A percentile compares a stretch with the other conserved stretches of the same genome.
Evolutionary conservation across 768 basidiomycete species (phyloP).

Genomic region (Dioszegia hungarica): DNA sequence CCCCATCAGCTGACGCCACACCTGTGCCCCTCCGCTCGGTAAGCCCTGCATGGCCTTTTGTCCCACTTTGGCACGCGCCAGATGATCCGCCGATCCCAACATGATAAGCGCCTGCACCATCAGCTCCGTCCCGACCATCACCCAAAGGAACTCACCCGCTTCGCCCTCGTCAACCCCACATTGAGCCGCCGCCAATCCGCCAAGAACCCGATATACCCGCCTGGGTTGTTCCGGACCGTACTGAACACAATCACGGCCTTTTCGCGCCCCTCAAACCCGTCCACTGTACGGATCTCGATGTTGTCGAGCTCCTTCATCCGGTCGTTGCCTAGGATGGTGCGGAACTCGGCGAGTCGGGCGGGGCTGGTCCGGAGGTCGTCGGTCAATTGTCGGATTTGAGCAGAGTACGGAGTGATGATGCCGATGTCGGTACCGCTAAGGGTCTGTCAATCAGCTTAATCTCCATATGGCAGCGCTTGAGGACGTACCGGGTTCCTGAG

Average conservation of each 20-base stretch:
- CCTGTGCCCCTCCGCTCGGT: constrained; percentile 16
- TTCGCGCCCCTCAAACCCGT: constrained; percentile 90
- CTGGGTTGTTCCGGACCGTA: constrained; percentile 75
- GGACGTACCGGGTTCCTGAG: constrained; percentile 63
- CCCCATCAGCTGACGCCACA: constrained; percentile 27
- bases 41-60: constrained; percentile 3
- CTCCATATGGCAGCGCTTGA: not conserved
- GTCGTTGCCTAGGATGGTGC: constrained; percentile 59
- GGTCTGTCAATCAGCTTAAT: constrained; percentile 46
- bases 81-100: constrained; percentile 34
- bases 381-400: constrained; percentile 73
- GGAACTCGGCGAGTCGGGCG: constrained; percentile 56
- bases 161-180: constrained; percentile 84
- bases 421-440: constrained; percentile 75
- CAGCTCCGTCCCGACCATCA: not conserved
- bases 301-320: constrained; percentile 62
- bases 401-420: constrained; percentile 85
- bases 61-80: constrained; percentile 11
- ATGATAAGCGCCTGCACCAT: constrained; percentile 35
- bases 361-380: constrained; percentile 57
- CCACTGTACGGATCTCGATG: constrained; percentile 86
- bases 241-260: constrained; percentile 90
- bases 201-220: constrained; percentile 79
- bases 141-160: constrained; percentile 51
- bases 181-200: constrained; percentile 80